Percentiles rank a stretch among this genome's conserved stretches.
phyloP scores from a whole-genome alignment of 768 basidiomycete species.

The Termitomyces sp. region DNA sequence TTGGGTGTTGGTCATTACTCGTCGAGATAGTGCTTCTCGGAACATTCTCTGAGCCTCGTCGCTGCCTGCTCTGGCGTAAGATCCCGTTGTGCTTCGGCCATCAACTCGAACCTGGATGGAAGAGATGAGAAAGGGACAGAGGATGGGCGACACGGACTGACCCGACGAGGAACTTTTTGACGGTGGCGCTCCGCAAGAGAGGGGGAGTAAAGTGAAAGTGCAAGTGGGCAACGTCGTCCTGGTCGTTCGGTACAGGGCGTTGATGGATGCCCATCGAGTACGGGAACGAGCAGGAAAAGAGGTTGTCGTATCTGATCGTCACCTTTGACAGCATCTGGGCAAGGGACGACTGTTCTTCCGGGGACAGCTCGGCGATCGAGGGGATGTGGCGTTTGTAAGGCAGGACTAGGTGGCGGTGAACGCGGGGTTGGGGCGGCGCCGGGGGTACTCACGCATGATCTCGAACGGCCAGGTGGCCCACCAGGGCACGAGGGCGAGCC shows the following conservation, averaged over 20 bases:
- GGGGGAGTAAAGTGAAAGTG: constrained; percentile 89
- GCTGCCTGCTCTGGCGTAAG: constrained; percentile 89
- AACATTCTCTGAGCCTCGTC: constrained; percentile 43
- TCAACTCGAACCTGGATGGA: constrained; percentile 69
- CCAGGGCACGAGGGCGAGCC: constrained; percentile 87
- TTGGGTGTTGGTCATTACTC: neutral
- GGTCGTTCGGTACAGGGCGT: constrained; percentile 52
- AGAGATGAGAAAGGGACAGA: neutral
- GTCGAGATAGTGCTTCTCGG: constrained; percentile 57
- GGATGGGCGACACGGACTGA: constrained; percentile 27
- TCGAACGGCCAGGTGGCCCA: constrained; percentile 97
- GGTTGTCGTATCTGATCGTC: constrained; percentile 69
- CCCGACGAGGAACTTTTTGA: constrained; percentile 91
- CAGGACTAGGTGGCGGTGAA: constrained; percentile 43
- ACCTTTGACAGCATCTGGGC: constrained; percentile 63
- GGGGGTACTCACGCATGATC: constrained; percentile 48
- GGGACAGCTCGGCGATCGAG: constrained; percentile 55
- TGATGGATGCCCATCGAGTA: constrained; percentile 97
- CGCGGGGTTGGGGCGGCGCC: neutral
- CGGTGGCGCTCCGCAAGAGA: constrained; percentile 71
- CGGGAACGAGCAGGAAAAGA: constrained; percentile 83
- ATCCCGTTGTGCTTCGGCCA: constrained; percentile 89
- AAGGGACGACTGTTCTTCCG: constrained; percentile 56
- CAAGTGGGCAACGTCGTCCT: constrained; percentile 63
- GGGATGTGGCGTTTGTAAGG: constrained; percentile 77